Base-by-base conservation (phyloP, 2,329 filamentous ascomycete genomes). In the Trichothecium roseum region DNA sequence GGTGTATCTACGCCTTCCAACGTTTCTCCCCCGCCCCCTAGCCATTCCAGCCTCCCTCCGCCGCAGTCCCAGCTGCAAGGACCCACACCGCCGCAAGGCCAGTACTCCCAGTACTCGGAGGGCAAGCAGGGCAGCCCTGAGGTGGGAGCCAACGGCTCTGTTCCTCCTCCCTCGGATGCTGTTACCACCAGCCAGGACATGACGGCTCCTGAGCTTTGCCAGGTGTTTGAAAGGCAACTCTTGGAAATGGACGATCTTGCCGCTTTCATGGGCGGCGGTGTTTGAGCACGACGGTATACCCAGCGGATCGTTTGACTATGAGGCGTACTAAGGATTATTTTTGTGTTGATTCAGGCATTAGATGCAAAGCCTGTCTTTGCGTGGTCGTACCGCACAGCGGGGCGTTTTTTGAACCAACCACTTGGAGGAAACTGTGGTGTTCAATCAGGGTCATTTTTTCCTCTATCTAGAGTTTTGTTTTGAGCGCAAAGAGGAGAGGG, bases 201-300 rank as follows among this genome's bases (percentile, higher is more conserved):
- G 69, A 75, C 71, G 3, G 67, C 71, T 0, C 62, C 66, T 5
- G 72, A 77, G 48, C 58, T 77, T 13, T 77, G 73, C 46, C 56
- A 59, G 12, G 72, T 72, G 0, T 77, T 77, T 45, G 73, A 77
- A 56, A 60, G 70, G 22, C 72, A 77, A 51, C 60, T 77, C 1
- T 57, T 77, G 9, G 72, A 77, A 49, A 58, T 77, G 6, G 72
- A 77, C 41, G 72, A 77, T 45, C 63, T 77, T 9, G 72, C 72
- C 22, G 72, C 72, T 3, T 76, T 77, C 36, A 77, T 77, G 72
- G 72, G 72, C 15, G 72, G 72, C 15, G 72, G 72, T 40, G 72
- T 77, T 42, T 77, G 30, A 26, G 22, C 14, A 35, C 8, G 8
- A 26, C 6, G 6, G 20, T 24, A 24, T 10, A 24, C 20, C 20